Evolutionary conservation across 1,284 basidiomycete species (phyloP).

Genomic region (Pseudozyma sp.): DNA sequence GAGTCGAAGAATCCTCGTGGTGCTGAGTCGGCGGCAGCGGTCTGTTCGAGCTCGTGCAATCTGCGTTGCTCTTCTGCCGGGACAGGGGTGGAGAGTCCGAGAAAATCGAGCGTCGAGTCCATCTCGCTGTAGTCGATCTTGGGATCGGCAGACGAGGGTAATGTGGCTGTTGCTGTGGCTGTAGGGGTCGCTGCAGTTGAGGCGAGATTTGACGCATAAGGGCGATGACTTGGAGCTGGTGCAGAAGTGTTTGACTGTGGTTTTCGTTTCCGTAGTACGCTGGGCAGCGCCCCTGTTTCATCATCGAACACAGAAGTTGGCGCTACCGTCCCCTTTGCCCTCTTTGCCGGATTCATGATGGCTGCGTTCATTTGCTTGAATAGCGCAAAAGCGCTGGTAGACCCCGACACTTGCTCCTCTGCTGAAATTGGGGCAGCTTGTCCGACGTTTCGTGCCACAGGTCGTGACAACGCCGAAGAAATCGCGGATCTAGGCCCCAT

Average conservation of each 20-base stretch:
- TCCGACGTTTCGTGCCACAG: background rate
- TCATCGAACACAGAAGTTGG: constrained; percentile 51
- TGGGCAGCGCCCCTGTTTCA: constrained; percentile 24
- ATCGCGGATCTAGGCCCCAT: background rate
- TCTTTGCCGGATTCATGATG: constrained; percentile 22
- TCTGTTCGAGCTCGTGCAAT: constrained; percentile 18
- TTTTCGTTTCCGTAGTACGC: constrained; percentile 24
- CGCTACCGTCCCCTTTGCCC: constrained; percentile 5
- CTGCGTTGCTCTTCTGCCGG: constrained; percentile 34
- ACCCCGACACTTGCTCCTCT: background rate
- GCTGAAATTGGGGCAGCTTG: background rate
- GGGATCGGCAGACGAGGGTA: constrained; percentile 10
- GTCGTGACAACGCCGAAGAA: background rate
- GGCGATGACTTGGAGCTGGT: background rate
- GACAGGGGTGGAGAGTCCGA: constrained; percentile 36
- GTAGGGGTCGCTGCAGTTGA: background rate
- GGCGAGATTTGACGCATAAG: constrained; percentile 1
- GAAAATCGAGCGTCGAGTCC: constrained; percentile 48
- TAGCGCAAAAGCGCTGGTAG: constrained; percentile 16
- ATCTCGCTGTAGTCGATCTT: constrained; percentile 49
- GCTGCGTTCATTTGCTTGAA: constrained; percentile 37
- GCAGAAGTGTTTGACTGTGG: background rate
- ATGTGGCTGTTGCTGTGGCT: constrained; percentile 2
- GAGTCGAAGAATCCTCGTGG: constrained; percentile 33
- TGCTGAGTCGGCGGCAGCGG: background rate